Percentiles rank a stretch among this genome's conserved stretches.
These are phyloP conservation scores for Auricularia sp. DNA, from an alignment of 768 basidiomycete species.

Conservation along the genomic window DNA sequence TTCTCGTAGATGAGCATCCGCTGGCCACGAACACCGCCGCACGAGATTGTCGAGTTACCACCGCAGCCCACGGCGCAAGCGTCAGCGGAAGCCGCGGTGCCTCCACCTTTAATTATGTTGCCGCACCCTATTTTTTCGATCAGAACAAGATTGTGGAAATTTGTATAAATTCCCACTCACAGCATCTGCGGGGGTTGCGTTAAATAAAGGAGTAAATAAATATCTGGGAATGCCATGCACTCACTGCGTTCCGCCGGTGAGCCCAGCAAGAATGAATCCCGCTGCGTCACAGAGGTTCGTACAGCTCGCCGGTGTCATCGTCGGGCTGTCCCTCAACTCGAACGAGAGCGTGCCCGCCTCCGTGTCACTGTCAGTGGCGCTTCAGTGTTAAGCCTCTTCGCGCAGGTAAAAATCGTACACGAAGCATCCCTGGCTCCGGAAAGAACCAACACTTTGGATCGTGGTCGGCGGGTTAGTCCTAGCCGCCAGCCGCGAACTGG, in stretches of 20 bases:
- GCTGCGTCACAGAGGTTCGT: background rate
- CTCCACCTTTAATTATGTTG: background rate
- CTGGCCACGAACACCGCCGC: background rate
- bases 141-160: background rate
- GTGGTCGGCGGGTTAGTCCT: background rate
- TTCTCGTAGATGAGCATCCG: background rate
- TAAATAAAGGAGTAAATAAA: too few relatives aligned
- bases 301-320: background rate
- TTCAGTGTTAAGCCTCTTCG: background rate
- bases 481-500: background rate
- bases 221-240: background rate
- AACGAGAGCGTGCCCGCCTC: background rate
- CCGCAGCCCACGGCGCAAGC: background rate
- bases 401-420: background rate
- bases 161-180: background rate
- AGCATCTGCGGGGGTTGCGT: background rate
- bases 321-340: background rate
- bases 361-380: background rate
- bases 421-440: background rate
- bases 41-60: background rate
- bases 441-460: background rate
- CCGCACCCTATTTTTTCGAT: background rate
- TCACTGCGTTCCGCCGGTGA: background rate
- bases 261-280: background rate
- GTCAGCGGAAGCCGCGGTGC: background rate